phyloP scores from a whole-genome alignment of 164 flowering plant genomes.

The Magnolia changhungtana region DNA sequence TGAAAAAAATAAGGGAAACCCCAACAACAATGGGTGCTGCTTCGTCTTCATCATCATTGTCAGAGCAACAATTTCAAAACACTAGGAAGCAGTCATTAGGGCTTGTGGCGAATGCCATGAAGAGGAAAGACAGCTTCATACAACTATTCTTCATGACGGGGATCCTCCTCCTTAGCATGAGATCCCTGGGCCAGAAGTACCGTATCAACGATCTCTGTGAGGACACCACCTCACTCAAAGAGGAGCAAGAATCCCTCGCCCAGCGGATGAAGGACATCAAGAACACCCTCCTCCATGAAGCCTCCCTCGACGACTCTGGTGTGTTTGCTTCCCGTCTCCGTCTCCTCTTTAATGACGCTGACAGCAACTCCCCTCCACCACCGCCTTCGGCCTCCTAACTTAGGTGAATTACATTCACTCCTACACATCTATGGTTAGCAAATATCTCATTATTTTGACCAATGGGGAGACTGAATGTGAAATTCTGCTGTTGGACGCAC shows the following conservation, averaged over 20 bases:
- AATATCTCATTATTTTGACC: no score
- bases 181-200: conserved; percentile 84
- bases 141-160: conserved; percentile 80
- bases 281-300: conserved; percentile 59
- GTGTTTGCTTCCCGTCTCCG: conserved; percentile 66
- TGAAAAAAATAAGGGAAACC: no score
- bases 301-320: conserved; percentile 69
- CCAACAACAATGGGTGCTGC: background rate
- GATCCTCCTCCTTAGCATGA: conserved; percentile 56
- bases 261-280: conserved; percentile 60
- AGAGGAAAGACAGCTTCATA: conserved; percentile 62
- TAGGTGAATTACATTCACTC: no score
- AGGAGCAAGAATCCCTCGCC: conserved; percentile 55
- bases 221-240: conserved; percentile 53
- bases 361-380: background rate
- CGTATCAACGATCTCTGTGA: conserved; percentile 61
- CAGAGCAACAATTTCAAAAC: conserved; percentile 10
- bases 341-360: conserved; percentile 44
- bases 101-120: conserved; percentile 47
- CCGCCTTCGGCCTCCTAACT: no score
- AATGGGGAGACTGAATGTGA: no score
- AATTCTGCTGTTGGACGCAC: no score
- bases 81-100: conserved; percentile 29
- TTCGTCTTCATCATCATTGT: background rate
- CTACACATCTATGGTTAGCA: no score